Base-by-base conservation (phyloP, 1,139 yeast species). In the Candida glucosophila region DNA sequence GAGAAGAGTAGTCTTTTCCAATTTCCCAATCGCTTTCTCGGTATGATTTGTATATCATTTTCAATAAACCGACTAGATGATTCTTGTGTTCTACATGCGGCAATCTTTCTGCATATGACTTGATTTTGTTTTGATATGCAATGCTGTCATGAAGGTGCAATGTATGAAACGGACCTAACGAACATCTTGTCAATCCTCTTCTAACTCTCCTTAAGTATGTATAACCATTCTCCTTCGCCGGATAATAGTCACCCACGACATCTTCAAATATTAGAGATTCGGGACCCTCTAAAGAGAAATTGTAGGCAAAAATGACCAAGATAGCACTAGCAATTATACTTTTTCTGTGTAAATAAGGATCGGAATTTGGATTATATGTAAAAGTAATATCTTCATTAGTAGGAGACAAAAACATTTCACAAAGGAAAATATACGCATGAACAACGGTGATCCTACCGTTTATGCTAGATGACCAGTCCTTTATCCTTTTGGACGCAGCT, bases 401-500 rank as follows among this genome's bases (percentile, higher is more conserved):
- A 22, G 74, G 70, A 23, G 63, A 49, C 22, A 77, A 49, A 52
- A 76, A 67, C 45, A 73, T 60, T 33, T 77, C 80, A 69, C 80
- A 77, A 13, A 77, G 46, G 22, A 73, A 55, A 41, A 75, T 54
- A 41, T 71, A 76, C 32, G 81, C 75, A 44, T 77, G 82, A 5
- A 77, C 56, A n/a, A 77, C 71, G 23, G 74, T 44, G 8, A 22
- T 15, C 12, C 14, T 14, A 5, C 24, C 24, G 19, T 63, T 49
- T 19, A 53, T 34, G 33, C 61, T 61, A 13, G 56, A 47, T 23
- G 50, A 27, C 21, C 60, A 63, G 23, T 37, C 64, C 16, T 61
- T 50, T 6, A 58, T 43, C 8, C 43, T 36, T 17, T 42, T 37
- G 4, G 29, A 28, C 14, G 71, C 80, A 17, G 64, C 58, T 33